phyloP scores from a whole-genome alignment of 768 basidiomycete species.

The Pholiota microspora region DNA sequence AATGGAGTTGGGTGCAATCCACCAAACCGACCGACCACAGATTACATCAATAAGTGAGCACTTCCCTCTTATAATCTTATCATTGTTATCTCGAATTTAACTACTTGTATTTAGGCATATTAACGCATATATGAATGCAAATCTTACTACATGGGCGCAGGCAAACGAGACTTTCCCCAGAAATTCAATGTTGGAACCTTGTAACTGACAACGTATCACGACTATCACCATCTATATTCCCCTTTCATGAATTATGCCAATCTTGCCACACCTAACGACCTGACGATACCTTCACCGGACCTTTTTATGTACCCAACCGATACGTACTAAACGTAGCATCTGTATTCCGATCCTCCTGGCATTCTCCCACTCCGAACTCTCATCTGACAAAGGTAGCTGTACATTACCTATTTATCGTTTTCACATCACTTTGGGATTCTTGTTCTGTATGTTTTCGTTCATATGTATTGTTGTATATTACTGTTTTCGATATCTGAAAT shows the following conservation, averaged over 20 bases:
- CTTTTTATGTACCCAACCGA: not conserved
- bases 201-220: conserved; percentile 25
- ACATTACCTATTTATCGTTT: too few relatives aligned
- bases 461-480: not conserved
- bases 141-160: conserved; percentile 81
- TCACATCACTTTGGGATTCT: too few relatives aligned
- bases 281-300: too few relatives aligned
- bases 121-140: conserved; percentile 70
- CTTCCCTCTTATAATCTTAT: too few relatives aligned
- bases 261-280: not conserved
- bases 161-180: conserved; percentile 76
- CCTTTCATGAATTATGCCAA: too few relatives aligned
- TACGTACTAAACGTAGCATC: not conserved
- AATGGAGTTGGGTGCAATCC: conserved; percentile 82
- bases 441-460: not conserved
- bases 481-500: too few relatives aligned
- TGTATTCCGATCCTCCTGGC: not conserved
- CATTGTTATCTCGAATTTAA: not conserved
- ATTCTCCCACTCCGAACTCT: too few relatives aligned
- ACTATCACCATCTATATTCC: not conserved
- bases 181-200: conserved; percentile 50
- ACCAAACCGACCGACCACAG: conserved; percentile 66
- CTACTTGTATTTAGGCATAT: conserved; percentile 32
- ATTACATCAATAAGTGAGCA: conserved; percentile 75
- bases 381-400: too few relatives aligned